These are phyloP conservation scores for Tuber umbilicatum DNA, from an alignment of 495 filamentous ascomycete species.

Conservation along the genomic window DNA sequence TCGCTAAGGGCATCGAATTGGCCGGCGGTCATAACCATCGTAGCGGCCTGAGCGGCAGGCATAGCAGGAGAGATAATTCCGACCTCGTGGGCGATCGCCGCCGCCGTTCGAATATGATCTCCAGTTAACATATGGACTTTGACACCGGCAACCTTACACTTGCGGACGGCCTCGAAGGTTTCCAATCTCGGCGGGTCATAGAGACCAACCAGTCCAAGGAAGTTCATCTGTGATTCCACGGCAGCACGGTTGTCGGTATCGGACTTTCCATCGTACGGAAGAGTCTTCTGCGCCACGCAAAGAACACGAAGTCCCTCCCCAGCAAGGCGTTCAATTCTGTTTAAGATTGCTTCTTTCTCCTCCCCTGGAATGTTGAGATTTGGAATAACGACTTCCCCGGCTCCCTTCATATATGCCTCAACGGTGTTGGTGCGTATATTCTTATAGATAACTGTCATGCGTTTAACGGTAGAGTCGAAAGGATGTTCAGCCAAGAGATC, in stretches of 20 bases:
- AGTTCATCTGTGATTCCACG: conserved; percentile 55
- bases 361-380: conserved; percentile 44
- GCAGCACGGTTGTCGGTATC: conserved; percentile 44
- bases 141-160: conserved; percentile 53
- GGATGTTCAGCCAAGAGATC: conserved; percentile 52
- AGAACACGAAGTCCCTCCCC: conserved; percentile 55
- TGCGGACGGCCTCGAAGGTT: conserved; percentile 51
- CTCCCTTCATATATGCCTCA: conserved; percentile 54
- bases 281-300: conserved; percentile 48
- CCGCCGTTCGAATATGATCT: conserved; percentile 58
- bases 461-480: conserved; percentile 58
- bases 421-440: conserved; percentile 41
- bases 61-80: conserved; percentile 43
- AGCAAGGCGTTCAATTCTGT: conserved; percentile 51
- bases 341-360: conserved; percentile 43
- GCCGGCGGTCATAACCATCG: conserved; percentile 61
- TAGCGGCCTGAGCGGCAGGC: conserved; percentile 38
- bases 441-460: conserved; percentile 54
- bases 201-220: conserved; percentile 63
- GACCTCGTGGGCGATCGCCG: conserved; percentile 55
- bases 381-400: conserved; percentile 51
- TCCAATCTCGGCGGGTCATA: conserved; percentile 69
- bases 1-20: conserved; percentile 61
- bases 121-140: conserved; percentile 62
- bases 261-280: conserved; percentile 40